phyloP scores from a whole-genome alignment of 441 rosid genomes.

The Euphorbia schlechtendalii region DNA sequence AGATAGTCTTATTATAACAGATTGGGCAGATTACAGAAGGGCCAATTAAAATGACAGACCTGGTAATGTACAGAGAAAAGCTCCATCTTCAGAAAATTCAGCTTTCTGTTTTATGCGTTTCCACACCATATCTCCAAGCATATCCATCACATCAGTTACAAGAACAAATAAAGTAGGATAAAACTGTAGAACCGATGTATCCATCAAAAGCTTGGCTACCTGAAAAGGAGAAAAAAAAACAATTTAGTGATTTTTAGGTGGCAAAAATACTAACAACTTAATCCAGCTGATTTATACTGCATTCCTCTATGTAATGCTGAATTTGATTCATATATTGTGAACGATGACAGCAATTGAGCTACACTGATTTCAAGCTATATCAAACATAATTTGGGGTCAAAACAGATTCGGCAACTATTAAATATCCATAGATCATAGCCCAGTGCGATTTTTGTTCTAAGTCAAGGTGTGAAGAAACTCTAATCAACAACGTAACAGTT shows the following conservation, averaged over 20 bases:
- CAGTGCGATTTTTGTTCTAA: slow-evolving; percentile 1
- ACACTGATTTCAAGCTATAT: slow-evolving; percentile 12
- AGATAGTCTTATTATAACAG: neutral
- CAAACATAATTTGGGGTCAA: slow-evolving; percentile 1
- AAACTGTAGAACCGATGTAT: slow-evolving; percentile 79
- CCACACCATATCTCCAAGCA: slow-evolving; percentile 93
- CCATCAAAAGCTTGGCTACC: slow-evolving; percentile 92
- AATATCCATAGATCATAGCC: slow-evolving; percentile 13
- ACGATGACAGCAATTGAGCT: neutral
- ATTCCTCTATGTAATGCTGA: neutral
- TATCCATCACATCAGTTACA: slow-evolving; percentile 73
- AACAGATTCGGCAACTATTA: slow-evolving; percentile 11
- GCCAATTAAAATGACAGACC: slow-evolving; percentile 31
- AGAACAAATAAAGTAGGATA: slow-evolving; percentile 90
- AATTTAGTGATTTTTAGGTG: slow-evolving; percentile 1
- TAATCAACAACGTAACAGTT: neutral
- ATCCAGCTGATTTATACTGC: neutral
- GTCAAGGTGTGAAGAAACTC: neutral
- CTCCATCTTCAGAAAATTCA: slow-evolving; percentile 66
- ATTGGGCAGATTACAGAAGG: neutral
- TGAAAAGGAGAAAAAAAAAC: slow-evolving; percentile 31
- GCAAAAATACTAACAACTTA: neutral
- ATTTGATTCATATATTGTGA: neutral
- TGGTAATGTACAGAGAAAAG: slow-evolving; percentile 38
- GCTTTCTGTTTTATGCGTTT: slow-evolving; percentile 76